Base-by-base conservation (phyloP, 148 eudicot genomes). In the Chenopodium suecicum region DNA sequence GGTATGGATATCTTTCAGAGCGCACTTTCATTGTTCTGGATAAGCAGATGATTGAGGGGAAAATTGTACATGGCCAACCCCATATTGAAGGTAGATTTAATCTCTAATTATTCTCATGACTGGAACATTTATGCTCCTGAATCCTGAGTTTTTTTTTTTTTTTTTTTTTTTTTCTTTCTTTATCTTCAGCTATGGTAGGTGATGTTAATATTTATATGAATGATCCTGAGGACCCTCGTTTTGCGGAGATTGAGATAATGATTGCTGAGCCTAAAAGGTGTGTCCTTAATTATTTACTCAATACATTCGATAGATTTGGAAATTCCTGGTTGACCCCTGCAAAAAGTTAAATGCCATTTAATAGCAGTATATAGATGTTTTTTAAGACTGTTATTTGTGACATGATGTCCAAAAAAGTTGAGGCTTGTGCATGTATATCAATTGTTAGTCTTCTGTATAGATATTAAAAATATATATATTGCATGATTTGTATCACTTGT, bases 161-260 rank as follows among this genome's bases (percentile, higher is more conserved):
- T 27, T 27, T 0, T 52, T 14, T 56, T 27, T 27, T 27, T 0
- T 56, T 17, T 10, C 9, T 54, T 58, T 11, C 52, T 58, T 73
- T 60, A 13, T 69, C n/a, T 79, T 22, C 70, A 88, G 90, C 90
- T 19, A 93, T 92, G 98, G 94, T 93, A 7, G 98, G 98, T 75
- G 98, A 93, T 88, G 99, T 95, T 64, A 93, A 95, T 82, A 83
- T 95, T 75, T 95, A 92, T 88, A 90, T 93, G 98, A 95, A 95
- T 87, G 99, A 95, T 87, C 73, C 87, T 84, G 98, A 95, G 76
- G 94, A 93, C 85, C 81, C 91, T 71, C 86, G 82, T 16, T 66
- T 92, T 80, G 99, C 91, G 29, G 99, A 95, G 88, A 80, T 95
- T 68, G 99, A 95, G 87, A 93, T 93, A 70, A 95, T 95, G 99